These are phyloP conservation scores for Yamadazyma dendronema DNA, from an alignment of 1,139 yeast species.

Conservation along the genomic window DNA sequence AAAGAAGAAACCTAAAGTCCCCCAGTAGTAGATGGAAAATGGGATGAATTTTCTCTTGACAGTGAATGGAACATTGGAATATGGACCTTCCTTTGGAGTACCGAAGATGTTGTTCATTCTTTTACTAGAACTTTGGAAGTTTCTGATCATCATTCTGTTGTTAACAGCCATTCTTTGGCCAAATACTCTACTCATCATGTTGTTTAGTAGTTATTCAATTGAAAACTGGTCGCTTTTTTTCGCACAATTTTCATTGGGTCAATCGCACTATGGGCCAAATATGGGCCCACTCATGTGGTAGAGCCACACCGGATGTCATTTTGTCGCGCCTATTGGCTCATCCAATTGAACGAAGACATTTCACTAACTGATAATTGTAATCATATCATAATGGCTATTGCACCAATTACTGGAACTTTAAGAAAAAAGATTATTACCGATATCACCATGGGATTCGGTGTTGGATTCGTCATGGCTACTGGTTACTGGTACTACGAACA, in stretches of 20 bases:
- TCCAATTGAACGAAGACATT: slow-evolving; percentile 1
- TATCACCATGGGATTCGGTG: slow-evolving; percentile 61
- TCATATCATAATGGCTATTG: slow-evolving; percentile 63
- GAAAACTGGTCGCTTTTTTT: slow-evolving; percentile 1
- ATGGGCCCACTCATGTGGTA: slow-evolving; percentile 6
- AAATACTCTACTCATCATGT: slow-evolving; percentile 15
- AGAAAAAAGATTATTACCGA: slow-evolving; percentile 83
- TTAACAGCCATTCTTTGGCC: slow-evolving; percentile 21
- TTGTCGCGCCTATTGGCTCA: not conserved
- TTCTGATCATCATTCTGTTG: slow-evolving; percentile 27
- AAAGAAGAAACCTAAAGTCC: slow-evolving; percentile 63
- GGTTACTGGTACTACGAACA: slow-evolving; percentile 49
- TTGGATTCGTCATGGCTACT: slow-evolving; percentile 37
- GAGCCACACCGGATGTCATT: not conserved
- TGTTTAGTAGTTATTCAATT: not conserved
- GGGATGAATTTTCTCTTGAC: slow-evolving; percentile 87
- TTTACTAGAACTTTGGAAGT: slow-evolving; percentile 39
- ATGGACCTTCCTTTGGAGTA: slow-evolving; percentile 72
- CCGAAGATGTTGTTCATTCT: slow-evolving; percentile 38
- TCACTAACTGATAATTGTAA: not conserved
- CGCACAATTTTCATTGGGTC: slow-evolving; percentile 14
- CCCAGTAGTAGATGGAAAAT: slow-evolving; percentile 75
- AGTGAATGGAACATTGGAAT: slow-evolving; percentile 91
- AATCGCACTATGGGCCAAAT: slow-evolving; percentile 1
- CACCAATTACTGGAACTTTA: slow-evolving; percentile 86